Evolutionary conservation across 305 asterid genomes (phyloP).

Genomic region (Ajuga reptans): DNA sequence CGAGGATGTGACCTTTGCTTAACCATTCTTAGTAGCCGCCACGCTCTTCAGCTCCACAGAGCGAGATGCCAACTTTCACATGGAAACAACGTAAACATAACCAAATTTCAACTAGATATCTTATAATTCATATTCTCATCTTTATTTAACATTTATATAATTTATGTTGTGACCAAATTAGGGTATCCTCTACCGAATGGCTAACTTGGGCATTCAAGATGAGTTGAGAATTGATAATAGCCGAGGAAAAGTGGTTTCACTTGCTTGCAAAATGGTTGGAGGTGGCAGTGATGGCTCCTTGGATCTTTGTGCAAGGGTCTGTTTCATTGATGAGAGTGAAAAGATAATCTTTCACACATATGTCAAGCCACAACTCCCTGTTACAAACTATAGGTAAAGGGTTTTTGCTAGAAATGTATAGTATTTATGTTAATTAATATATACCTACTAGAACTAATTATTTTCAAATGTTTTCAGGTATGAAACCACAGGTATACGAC

Average conservation of each 20-base stretch:
- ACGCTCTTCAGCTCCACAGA: conserved; percentile 47
- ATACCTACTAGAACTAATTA: background rate
- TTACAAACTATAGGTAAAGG: conserved; percentile 63
- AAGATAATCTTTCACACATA: conserved; percentile 63
- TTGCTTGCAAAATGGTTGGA: conserved; percentile 90
- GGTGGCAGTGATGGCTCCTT: conserved; percentile 91
- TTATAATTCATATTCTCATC: background rate
- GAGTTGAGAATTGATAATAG: conserved; percentile 60
- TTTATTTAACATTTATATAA: background rate
- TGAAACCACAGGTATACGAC: conserved; percentile 73
- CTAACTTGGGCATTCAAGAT: conserved; percentile 70
- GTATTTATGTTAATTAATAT: conserved; percentile 5
- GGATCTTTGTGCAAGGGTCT: conserved; percentile 80
- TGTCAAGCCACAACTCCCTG: conserved; percentile 66
- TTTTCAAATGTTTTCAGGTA: conserved; percentile 39
- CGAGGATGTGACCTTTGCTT: conserved; percentile 74
- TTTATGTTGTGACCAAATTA: conserved; percentile 9
- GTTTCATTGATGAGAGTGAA: conserved; percentile 67
- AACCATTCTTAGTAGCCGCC: conserved; percentile 39
- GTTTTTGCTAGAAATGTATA: background rate
- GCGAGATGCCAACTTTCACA: conserved; percentile 63
- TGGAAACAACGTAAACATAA: conserved; percentile 42
- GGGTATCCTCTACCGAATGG: conserved; percentile 67
- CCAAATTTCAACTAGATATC: background rate
- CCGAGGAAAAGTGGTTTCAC: conserved; percentile 61